Base-by-base conservation (phyloP, 2,329 filamentous ascomycete genomes). In the Tolypocladium ovalisporum region DNA sequence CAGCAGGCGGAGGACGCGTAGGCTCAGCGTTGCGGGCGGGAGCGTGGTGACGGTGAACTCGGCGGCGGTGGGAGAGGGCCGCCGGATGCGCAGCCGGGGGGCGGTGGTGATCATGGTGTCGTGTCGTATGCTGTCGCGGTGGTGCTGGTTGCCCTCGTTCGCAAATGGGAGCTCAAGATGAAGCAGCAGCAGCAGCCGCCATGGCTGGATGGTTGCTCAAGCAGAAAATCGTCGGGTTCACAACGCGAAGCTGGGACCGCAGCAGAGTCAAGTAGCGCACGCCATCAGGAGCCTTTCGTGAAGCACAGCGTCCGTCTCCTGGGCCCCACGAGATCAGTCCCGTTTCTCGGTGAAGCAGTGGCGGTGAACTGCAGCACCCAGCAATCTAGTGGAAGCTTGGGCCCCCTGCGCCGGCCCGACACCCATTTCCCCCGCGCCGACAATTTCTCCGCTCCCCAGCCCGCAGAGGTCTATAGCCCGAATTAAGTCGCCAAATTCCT, bases 21-120 rank as follows among this genome's bases (percentile, higher is more conserved):
- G 72, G 2, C 78, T 65, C 19, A 80, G 59, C 0, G 79, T 80
- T 4, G 74, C 68, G 0, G 75, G 73, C 1, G 88, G 84, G 51
- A 85, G 83, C 58, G 92, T 97, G 39, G 92, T 94, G 57, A 97
- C 89, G 35, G 88, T 95, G 79, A 93, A 97, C 63, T 89, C 88
- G 69, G 89, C 86, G n/a, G 94, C 96, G 3, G 91, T 95, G 52
- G 90, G 87, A 29, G 94, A 92, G 54, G 89, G 88, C 27, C 84
- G 82, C 62, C 84, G 80, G 60, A 81, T 80, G 64, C 76, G 79
- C 54, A 90, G 82, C 63, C 80, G 80, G 12, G 84, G 82, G 1
- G 76, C 66, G 24, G 79, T 82, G 47, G 80, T 81, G 62, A 88
- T 78, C 86, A 90, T 62, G 22, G 54, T 15, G 37, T 54, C 22